A percentile compares a stretch with the other conserved stretches of the same genome.
phyloP scores from a whole-genome alignment of 371 early-diverging fungal species.

The Mucor mucedo region DNA sequence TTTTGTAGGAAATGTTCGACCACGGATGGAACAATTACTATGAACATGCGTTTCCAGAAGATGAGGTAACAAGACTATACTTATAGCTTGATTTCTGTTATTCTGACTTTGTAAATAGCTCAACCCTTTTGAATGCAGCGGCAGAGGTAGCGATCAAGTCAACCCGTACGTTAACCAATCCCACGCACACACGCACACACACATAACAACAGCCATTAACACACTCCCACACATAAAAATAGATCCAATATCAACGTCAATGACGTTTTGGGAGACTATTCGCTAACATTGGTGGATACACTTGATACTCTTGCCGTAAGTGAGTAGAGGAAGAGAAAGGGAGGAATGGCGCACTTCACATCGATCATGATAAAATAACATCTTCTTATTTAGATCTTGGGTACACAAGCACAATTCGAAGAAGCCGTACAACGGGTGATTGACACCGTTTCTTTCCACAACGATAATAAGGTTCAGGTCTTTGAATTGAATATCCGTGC shows the following conservation, averaged over 20 bases:
- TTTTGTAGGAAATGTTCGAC: constrained; percentile 79
- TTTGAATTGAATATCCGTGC: constrained; percentile 95
- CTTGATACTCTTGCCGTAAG: constrained; percentile 85
- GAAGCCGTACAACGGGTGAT: constrained; percentile 73
- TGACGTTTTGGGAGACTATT: constrained; percentile 93
- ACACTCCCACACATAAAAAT: not conserved
- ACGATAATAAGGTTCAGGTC: constrained; percentile 89
- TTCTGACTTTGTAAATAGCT: constrained; percentile 47
- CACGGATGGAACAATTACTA: constrained; percentile 89
- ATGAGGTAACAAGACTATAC: constrained; percentile 65
- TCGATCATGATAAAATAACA: not conserved
- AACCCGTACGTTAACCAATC: constrained; percentile 55
- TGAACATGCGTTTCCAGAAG: constrained; percentile 85
- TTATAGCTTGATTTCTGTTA: not conserved
- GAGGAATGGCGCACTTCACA: no score
- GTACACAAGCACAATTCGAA: constrained; percentile 74
- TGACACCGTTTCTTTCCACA: constrained; percentile 72
- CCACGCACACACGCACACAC: not conserved
- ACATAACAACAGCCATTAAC: not conserved
- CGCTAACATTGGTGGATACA: constrained; percentile 89
- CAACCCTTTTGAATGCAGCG: constrained; percentile 83
- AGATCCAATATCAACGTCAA: constrained; percentile 72
- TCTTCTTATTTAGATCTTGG: constrained; percentile 56
- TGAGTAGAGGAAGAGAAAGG: not conserved
- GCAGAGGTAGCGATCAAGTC: constrained; percentile 76